Conservation (phyloP, 179 eudicot genomes). For the Drosera spatulata region DNA sequence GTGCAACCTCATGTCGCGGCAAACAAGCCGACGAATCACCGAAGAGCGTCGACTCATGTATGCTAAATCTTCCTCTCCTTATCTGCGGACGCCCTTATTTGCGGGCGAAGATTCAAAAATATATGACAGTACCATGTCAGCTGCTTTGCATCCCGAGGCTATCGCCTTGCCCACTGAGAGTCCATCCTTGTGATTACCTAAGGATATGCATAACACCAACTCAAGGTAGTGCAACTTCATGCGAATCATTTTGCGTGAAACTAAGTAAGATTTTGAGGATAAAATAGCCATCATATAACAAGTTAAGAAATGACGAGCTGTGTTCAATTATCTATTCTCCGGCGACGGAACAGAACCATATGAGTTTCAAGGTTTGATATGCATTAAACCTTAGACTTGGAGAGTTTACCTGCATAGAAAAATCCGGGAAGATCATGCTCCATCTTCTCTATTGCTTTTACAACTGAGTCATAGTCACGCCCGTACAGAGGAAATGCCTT, state of each 20-base stretch:
- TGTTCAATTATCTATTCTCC: no score
- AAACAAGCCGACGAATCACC: no score
- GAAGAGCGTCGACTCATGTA: no score
- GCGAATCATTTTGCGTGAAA: no score
- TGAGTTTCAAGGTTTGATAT: no score
- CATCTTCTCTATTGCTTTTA: slow-evolving; percentile 71
- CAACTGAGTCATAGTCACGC: slow-evolving; percentile 52
- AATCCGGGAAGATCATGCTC: slow-evolving; percentile 85
- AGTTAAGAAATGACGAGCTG: no score
- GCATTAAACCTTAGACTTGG: background rate
- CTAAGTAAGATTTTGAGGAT: no score
- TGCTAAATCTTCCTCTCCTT: no score
- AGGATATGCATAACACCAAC: background rate
- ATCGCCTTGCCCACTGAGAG: slow-evolving; percentile 93
- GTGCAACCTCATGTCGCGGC: no score
- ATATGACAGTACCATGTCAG: slow-evolving; percentile 68
- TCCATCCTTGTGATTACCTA: slow-evolving; percentile 93
- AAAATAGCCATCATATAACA: no score
- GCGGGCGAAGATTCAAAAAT: slow-evolving; percentile 6
- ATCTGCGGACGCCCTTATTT: no score
- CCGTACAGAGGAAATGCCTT: slow-evolving; percentile 92
- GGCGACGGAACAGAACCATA: no score
- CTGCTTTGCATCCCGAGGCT: slow-evolving; percentile 81
- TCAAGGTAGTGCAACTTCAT: background rate
- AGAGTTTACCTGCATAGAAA: slow-evolving; percentile 75